Percentiles rank a stretch among this genome's conserved stretches.
Conservation (phyloP, 768 basidiomycete species). For the Serendipita indica region DNA sequence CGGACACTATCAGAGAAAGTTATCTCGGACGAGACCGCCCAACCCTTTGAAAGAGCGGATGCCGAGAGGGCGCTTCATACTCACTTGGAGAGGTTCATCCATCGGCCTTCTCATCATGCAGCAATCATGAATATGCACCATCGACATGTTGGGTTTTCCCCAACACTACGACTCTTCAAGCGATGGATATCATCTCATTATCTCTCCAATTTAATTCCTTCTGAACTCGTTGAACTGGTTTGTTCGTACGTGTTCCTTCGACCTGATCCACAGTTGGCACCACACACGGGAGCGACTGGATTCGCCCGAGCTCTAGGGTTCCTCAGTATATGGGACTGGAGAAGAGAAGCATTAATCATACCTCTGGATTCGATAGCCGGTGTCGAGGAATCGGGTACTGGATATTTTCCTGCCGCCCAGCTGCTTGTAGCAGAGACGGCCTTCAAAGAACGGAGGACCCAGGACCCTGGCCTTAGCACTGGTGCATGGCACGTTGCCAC, state of each 20-base stretch:
- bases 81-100: constrained; percentile 58
- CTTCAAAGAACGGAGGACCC: constrained; percentile 22
- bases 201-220: constrained; percentile 51
- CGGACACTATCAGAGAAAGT: constrained; percentile 59
- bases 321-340: constrained; percentile 59
- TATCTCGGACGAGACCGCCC: constrained; percentile 30
- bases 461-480: constrained; percentile 25
- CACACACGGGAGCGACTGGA: constrained; percentile 23
- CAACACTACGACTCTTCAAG: constrained; percentile 77
- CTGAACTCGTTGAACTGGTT: constrained; percentile 73
- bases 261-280: constrained; percentile 20
- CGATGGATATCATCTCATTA: constrained; percentile 87
- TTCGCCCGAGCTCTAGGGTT: constrained; percentile 61
- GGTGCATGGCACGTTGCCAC: constrained; percentile 66
- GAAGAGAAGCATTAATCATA: constrained; percentile 56
- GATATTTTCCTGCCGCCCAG: constrained; percentile 18
- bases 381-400: constrained; percentile 18
- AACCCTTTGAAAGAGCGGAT: constrained; percentile 23
- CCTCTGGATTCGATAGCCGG: constrained; percentile 37
- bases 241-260: constrained; percentile 65
- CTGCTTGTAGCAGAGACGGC: constrained; percentile 14
- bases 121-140: constrained; percentile 69
- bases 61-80: constrained; percentile 42
- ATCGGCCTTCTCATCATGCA: constrained; percentile 72
- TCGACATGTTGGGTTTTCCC: constrained; percentile 60